These are phyloP conservation scores for Agaricus subrufescens DNA, from an alignment of 768 basidiomycete species.

Conservation along the genomic window DNA sequence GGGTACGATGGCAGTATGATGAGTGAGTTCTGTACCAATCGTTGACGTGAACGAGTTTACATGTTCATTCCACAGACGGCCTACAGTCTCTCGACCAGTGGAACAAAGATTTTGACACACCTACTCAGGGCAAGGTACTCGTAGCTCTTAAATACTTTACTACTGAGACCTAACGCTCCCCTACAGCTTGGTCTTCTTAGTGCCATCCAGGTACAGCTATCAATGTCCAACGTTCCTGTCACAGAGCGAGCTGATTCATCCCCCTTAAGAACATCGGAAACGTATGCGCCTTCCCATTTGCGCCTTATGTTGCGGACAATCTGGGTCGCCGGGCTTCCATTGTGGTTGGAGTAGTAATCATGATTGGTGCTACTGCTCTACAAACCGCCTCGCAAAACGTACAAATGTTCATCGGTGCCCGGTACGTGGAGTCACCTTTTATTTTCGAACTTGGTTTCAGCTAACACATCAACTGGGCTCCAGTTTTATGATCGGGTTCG, in stretches of 20 bases:
- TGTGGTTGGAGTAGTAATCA: conserved; percentile 53
- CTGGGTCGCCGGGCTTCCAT: conserved; percentile 57
- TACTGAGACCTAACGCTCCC: background rate
- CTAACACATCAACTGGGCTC: background rate
- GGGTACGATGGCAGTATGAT: conserved; percentile 62
- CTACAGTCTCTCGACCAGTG: conserved; percentile 55
- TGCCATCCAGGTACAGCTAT: conserved; percentile 48
- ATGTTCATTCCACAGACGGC: conserved; percentile 29
- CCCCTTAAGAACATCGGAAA: conserved; percentile 50
- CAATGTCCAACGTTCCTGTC: background rate
- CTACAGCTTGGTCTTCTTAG: conserved; percentile 48
- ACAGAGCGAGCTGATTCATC: background rate
- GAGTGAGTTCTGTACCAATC: conserved; percentile 26
- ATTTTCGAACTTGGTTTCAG: too few species aligned
- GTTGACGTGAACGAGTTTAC: background rate
- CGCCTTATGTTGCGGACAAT: conserved; percentile 58
- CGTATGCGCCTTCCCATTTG: conserved; percentile 55
- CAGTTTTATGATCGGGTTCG: conserved; percentile 61
- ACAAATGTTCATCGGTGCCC: conserved; percentile 65
- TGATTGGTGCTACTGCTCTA: conserved; percentile 52
- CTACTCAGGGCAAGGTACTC: conserved; percentile 35
- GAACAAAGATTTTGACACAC: conserved; percentile 47
- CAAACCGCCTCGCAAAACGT: conserved; percentile 58
- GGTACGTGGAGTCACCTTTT: conserved; percentile 26
- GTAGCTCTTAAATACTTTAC: background rate